Evolutionary conservation across 768 basidiomycete genomes (phyloP).

Genomic region (Tylopilus rubrobrunneus): DNA sequence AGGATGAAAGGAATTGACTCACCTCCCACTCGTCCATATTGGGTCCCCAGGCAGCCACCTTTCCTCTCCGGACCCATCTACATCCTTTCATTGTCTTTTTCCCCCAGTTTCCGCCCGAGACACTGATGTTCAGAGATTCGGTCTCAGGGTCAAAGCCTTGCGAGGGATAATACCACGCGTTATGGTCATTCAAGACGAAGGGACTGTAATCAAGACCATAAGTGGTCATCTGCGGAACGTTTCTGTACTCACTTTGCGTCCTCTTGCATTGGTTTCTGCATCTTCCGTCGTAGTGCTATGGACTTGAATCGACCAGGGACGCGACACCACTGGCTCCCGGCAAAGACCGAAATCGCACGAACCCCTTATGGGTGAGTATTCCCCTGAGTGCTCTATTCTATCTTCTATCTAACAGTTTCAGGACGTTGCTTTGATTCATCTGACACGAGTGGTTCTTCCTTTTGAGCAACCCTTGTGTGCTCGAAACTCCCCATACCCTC

Average conservation of each 20-base stretch:
- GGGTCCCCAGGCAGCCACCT: slow-evolving; percentile 82
- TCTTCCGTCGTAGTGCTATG: background rate
- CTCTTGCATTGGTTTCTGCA: slow-evolving; percentile 31
- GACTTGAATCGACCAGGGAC: background rate
- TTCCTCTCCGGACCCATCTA: slow-evolving; percentile 78
- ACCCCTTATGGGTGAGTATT: background rate
- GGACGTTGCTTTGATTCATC: background rate
- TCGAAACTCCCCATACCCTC: slow-evolving; percentile 90
- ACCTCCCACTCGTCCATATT: slow-evolving; percentile 87
- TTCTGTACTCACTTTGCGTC: slow-evolving; percentile 27
- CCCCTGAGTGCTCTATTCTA: background rate
- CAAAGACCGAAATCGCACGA: slow-evolving; percentile 19
- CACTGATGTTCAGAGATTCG: slow-evolving; percentile 45
- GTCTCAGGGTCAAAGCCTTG: slow-evolving; percentile 68
- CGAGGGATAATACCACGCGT: slow-evolving; percentile 84
- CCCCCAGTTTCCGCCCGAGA: slow-evolving; percentile 77
- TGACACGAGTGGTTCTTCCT: slow-evolving; percentile 38
- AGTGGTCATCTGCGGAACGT: slow-evolving; percentile 3
- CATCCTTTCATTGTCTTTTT: slow-evolving; percentile 71
- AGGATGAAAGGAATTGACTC: slow-evolving; percentile 3
- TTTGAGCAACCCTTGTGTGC: slow-evolving; percentile 55
- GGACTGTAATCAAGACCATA: slow-evolving; percentile 22
- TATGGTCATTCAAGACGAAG: slow-evolving; percentile 65
- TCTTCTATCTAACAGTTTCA: background rate
- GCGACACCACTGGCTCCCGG: slow-evolving; percentile 17